Evolutionary conservation across 2,329 filamentous ascomycete genomes (phyloP).

Genomic region (Ambrosiella beaveri): DNA sequence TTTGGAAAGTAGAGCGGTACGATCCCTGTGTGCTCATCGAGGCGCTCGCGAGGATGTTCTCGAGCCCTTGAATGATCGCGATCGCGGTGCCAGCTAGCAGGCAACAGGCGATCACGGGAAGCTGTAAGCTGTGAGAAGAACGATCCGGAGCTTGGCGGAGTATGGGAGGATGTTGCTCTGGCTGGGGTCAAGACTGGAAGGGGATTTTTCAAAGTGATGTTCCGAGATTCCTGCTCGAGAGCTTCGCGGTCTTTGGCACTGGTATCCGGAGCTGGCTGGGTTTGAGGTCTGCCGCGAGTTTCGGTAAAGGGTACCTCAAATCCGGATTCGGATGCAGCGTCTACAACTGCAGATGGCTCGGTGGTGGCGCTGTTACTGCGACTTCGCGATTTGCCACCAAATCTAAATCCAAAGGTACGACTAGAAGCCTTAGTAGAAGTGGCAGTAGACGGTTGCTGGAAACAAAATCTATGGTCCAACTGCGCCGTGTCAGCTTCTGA

Average conservation of each 20-base stretch:
- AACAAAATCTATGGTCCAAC: neutral
- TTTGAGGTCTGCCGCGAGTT: neutral
- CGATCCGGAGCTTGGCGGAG: neutral
- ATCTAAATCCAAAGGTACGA: neutral
- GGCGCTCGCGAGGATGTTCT: neutral
- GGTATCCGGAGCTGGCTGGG: neutral
- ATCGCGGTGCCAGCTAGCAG: slow-evolving; percentile 5
- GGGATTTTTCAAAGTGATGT: neutral
- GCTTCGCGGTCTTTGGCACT: neutral
- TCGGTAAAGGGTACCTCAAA: neutral
- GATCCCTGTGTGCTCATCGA: neutral
- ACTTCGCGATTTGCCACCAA: neutral
- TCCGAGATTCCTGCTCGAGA: neutral
- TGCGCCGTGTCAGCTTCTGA: neutral
- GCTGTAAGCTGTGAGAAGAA: slow-evolving; percentile 5
- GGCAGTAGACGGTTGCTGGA: neutral
- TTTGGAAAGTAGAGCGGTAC: neutral
- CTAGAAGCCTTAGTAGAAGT: neutral
- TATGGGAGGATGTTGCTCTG: neutral
- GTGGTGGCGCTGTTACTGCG: neutral
- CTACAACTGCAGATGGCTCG: neutral
- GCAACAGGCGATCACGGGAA: slow-evolving; percentile 5
- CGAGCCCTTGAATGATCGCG: neutral
- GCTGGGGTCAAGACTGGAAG: neutral
- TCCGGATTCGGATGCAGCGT: neutral